Percentiles rank a stretch among this genome's conserved stretches.
Evolutionary conservation across 2,329 filamentous ascomycete species (phyloP).

Genomic region (Cladosporium velox): DNA sequence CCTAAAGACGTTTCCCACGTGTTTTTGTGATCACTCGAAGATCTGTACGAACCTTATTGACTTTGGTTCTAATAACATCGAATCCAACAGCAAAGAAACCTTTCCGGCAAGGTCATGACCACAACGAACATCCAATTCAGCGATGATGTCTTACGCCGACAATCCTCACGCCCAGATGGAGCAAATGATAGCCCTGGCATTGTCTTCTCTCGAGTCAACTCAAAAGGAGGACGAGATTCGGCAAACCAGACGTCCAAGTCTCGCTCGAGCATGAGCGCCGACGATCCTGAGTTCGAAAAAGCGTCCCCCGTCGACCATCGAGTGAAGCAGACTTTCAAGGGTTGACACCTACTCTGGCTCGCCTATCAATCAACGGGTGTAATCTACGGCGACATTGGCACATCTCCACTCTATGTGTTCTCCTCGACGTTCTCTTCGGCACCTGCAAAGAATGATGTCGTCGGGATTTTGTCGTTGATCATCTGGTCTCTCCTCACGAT

Average conservation of each 20-base stretch:
- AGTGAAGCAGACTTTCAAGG: conserved; percentile 37
- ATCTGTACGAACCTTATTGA: neutral
- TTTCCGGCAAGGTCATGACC: conserved; percentile 2
- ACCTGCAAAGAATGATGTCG: conserved; percentile 60
- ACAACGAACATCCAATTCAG: conserved; percentile 26
- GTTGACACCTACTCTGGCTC: conserved; percentile 46
- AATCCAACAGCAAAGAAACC: neutral
- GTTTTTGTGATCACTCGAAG: neutral
- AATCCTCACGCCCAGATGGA: conserved; percentile 19
- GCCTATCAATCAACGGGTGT: conserved; percentile 67
- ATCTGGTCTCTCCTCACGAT: conserved; percentile 70
- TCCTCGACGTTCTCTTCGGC: conserved; percentile 63
- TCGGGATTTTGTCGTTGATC: conserved; percentile 67
- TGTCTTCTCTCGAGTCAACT: conserved; percentile 14
- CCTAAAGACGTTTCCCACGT: neutral
- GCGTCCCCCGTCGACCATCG: conserved; percentile 2
- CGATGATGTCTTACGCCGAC: conserved; percentile 24
- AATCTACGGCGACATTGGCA: conserved; percentile 71
- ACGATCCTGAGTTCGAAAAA: conserved; percentile 24
- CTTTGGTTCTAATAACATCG: neutral
- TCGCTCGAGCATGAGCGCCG: conserved; percentile 9
- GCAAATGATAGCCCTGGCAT: conserved; percentile 9
- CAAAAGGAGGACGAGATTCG: neutral
- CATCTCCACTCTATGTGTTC: conserved; percentile 68
- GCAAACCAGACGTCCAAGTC: conserved; percentile 5